Conservation (phyloP, 164 flowering plant genomes). For the Sextonia rubra region DNA sequence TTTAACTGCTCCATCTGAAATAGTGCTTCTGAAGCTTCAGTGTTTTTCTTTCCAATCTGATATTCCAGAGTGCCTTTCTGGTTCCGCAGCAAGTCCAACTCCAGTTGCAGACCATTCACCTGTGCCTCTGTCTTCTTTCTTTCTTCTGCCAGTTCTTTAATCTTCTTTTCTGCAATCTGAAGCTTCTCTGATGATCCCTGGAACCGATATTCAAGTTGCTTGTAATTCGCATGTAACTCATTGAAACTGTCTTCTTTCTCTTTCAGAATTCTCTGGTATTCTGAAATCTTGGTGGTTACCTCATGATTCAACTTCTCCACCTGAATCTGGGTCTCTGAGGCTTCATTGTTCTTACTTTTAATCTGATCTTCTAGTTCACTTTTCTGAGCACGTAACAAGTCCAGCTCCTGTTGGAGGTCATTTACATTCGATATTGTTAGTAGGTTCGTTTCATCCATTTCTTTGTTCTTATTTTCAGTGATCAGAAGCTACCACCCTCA, state of each 20-base stretch:
- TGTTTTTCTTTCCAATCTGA: conserved; percentile 21
- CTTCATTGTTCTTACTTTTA: conserved; percentile 18
- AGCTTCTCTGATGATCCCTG: conserved; percentile 11
- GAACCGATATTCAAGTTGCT: not conserved
- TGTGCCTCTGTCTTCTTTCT: conserved; percentile 4
- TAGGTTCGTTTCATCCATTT: conserved; percentile 29
- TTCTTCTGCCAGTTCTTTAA: conserved; percentile 9
- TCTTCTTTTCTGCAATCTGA: conserved; percentile 13
- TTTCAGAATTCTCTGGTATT: conserved; percentile 4
- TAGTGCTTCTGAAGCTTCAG: conserved; percentile 6
- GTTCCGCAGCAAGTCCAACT: conserved; percentile 23
- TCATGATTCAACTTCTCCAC: conserved; percentile 11
- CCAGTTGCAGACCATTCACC: conserved; percentile 26
- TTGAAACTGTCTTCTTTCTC: conserved; percentile 10
- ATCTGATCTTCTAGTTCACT: conserved; percentile 31
- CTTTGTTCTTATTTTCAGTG: conserved; percentile 30
- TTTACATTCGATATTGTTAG: conserved; percentile 14
- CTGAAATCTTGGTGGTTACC: conserved; percentile 4
- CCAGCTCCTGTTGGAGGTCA: conserved; percentile 29
- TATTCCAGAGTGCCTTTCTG: conserved; percentile 32
- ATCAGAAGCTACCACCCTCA: conserved; percentile 11
- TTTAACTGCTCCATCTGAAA: conserved; percentile 8
- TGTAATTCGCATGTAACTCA: not conserved
- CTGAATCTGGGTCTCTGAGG: conserved; percentile 17
- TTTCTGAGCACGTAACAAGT: conserved; percentile 22